phyloP scores from a whole-genome alignment of 2,329 filamentous ascomycete species.

The Curvularia hawaiiensis region DNA sequence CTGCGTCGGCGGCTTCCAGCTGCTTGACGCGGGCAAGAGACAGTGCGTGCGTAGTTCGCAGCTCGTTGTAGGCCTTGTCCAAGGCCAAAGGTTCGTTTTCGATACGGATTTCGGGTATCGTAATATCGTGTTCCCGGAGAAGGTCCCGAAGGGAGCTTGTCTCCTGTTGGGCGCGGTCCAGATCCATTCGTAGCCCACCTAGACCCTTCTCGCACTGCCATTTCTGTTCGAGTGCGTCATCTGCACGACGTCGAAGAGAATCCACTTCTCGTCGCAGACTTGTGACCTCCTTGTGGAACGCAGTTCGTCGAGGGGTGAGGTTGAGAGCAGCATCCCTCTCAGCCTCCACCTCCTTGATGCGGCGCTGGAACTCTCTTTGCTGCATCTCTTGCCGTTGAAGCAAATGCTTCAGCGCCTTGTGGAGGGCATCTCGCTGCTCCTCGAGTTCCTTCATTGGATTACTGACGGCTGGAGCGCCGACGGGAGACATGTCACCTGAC shows the following conservation, averaged over 20 bases:
- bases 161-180: slow-evolving; percentile 93
- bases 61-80: slow-evolving; percentile 73
- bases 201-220: slow-evolving; percentile 95
- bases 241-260: slow-evolving; percentile 80
- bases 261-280: slow-evolving; percentile 84
- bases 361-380: slow-evolving; percentile 81
- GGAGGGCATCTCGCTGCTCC: slow-evolving; percentile 89
- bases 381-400: slow-evolving; percentile 86
- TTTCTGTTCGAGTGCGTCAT: slow-evolving; percentile 93
- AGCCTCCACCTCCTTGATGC: slow-evolving; percentile 73
- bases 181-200: slow-evolving; percentile 89
- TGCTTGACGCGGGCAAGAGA: slow-evolving; percentile 70
- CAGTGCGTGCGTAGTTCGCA: slow-evolving; percentile 72
- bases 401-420: slow-evolving; percentile 82
- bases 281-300: slow-evolving; percentile 83
- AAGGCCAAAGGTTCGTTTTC: slow-evolving; percentile 68
- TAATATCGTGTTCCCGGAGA: slow-evolving; percentile 81
- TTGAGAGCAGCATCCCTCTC: slow-evolving; percentile 77
- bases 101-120: slow-evolving; percentile 65
- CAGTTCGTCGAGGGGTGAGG: slow-evolving; percentile 71
- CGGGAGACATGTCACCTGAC: slow-evolving; percentile 61
- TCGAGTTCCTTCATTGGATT: slow-evolving; percentile 82
- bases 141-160: slow-evolving; percentile 80
- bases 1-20: slow-evolving; percentile 60
- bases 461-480: slow-evolving; percentile 45